Base-by-base conservation (phyloP, 371 early-diverging fungal species). In the Circinella minor region DNA sequence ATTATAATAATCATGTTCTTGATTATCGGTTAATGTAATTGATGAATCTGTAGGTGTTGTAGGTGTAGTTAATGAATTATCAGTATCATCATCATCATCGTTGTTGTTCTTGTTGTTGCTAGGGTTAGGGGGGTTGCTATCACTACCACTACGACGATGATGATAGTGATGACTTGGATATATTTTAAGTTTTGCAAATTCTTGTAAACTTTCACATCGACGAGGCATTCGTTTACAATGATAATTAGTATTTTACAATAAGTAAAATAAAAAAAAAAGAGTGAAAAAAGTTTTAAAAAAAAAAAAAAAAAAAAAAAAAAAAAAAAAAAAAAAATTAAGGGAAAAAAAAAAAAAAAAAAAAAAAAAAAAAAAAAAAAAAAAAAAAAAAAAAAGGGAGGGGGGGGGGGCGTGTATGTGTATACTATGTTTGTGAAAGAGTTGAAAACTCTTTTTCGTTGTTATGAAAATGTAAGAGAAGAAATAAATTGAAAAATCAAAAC, bases 171-270 rank as follows among this genome's bases (percentile, higher is more conserved):
- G 51, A 51, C 15, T 34, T 4, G 57, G 20, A 54, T 15, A 34
- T 57, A 34, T 57, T n/a, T 57, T 57, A 13, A 57, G 57, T 13
- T 57, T 57, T 9, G 57, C 36, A 57, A 57, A 34, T 13, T 57
- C 57, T 57, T 57, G 57, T 13, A 57, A 10, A 57, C 57, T 57
- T 57, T 34, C 34, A 27, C 34, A 34, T 57, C 57, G 57, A 57
- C 57, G 57, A 27, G 18, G 57, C 57, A 57, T 57, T 11, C n/a
- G n/a, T 14, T n/a, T 51, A 17, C 51, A 1, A 17, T 47, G 47
- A 11, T 9, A 47, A 47, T 47, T 47, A 47, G 15, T 9, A 9
- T 47, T 9, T 47, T 55, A 18, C 55, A 27, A 27, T 27, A 27
- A 18, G 20, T 10, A 18, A 18, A 18, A 20, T 55, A 8, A 0